Evolutionary conservation across 2,329 filamentous ascomycete species (phyloP).

Genomic region (Colletotrichum sp.): DNA sequence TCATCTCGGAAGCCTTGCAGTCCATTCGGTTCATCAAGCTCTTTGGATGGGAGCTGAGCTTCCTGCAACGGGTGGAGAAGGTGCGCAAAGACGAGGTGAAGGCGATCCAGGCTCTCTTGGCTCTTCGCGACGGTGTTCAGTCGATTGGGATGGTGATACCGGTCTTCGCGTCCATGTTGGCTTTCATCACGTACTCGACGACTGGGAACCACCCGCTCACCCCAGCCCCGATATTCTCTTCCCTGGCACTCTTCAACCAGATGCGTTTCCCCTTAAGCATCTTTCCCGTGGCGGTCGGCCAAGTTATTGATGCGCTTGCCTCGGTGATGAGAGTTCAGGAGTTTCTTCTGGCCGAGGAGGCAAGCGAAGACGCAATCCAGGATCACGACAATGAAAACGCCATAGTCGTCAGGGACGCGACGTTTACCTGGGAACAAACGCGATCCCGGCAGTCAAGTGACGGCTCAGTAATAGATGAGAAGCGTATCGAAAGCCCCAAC

Average conservation of each 20-base stretch:
- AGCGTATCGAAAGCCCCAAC: conserved; percentile 20
- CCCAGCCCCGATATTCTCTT: conserved; percentile 86
- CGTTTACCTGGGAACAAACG: conserved; percentile 84
- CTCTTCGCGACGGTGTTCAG: conserved; percentile 83
- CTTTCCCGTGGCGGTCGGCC: conserved; percentile 84
- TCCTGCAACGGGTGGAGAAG: conserved; percentile 74
- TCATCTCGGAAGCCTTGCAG: conserved; percentile 90
- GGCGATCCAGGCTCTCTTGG: conserved; percentile 80
- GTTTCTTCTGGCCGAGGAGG: conserved; percentile 85
- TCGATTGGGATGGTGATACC: conserved; percentile 84
- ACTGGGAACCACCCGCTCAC: conserved; percentile 66
- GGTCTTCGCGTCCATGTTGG: conserved; percentile 91
- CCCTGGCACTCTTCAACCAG: conserved; percentile 89
- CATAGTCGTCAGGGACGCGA: conserved; percentile 72
- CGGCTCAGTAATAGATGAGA: conserved; percentile 48
- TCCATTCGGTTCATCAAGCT: conserved; percentile 96
- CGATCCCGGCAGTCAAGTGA: conserved; percentile 33
- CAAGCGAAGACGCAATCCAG: conserved; percentile 69
- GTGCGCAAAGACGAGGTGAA: conserved; percentile 79
- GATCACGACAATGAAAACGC: conserved; percentile 66
- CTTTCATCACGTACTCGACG: conserved; percentile 82
- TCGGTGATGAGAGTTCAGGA: conserved; percentile 86
- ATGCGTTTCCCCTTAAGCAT: conserved; percentile 88
- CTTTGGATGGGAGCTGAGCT: conserved; percentile 92
- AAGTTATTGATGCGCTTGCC: conserved; percentile 86